Evolutionary conservation across 2,329 filamentous ascomycete species (phyloP).

Genomic region (Fusarium hainanense): DNA sequence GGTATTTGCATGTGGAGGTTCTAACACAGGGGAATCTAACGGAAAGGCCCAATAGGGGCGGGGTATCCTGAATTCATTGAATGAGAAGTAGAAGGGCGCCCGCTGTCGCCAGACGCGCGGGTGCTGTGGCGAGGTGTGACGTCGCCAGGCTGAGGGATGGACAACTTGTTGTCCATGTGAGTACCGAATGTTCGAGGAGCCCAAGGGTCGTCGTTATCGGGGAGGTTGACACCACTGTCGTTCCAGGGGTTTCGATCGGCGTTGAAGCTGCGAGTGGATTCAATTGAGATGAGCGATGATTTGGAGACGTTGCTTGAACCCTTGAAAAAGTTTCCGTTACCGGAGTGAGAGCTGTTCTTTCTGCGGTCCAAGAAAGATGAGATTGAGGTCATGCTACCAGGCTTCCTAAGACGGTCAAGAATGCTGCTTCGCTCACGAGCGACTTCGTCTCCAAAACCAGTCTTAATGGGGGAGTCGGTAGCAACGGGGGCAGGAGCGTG

Average conservation of each 20-base stretch:
- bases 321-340: slow-evolving; percentile 88
- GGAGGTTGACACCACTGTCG: slow-evolving; percentile 93
- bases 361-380: slow-evolving; percentile 95
- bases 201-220: slow-evolving; percentile 84
- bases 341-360: slow-evolving; percentile 91
- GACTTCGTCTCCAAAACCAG: slow-evolving; percentile 84
- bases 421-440: slow-evolving; percentile 83
- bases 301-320: slow-evolving; percentile 91
- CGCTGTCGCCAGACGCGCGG: slow-evolving; percentile 89
- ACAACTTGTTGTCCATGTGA: slow-evolving; percentile 71
- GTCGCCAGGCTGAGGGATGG: slow-evolving; percentile 79
- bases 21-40: slow-evolving; percentile 71
- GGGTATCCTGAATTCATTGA: slow-evolving; percentile 97
- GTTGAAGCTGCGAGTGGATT: slow-evolving; percentile 89
- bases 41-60: slow-evolving; percentile 89
- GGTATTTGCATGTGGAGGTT: slow-evolving; percentile 66
- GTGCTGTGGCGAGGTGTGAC: slow-evolving; percentile 84
- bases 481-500: slow-evolving; percentile 84
- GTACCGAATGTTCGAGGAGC: slow-evolving; percentile 71
- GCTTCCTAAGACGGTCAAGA: slow-evolving; percentile 93
- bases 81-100: slow-evolving; percentile 93
- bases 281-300: slow-evolving; percentile 94
- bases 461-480: slow-evolving; percentile 89
- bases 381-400: slow-evolving; percentile 92
- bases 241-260: slow-evolving; percentile 98